These are phyloP conservation scores for Fusarium nodosum DNA, from an alignment of 2,329 filamentous ascomycete genomes.

Conservation along the genomic window DNA sequence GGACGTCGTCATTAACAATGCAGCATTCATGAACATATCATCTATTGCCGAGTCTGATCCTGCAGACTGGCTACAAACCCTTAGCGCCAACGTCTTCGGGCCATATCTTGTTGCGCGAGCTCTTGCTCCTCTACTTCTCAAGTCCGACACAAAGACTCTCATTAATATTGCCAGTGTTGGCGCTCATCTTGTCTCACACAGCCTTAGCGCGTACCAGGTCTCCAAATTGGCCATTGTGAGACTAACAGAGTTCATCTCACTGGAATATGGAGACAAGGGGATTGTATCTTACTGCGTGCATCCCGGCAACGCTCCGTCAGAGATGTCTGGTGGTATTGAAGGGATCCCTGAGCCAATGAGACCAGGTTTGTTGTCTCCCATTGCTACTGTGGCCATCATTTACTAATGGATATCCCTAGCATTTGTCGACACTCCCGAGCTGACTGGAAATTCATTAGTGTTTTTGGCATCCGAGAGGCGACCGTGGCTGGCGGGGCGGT, in stretches of 20 bases:
- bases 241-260: constrained; percentile 31
- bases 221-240: constrained; percentile 36
- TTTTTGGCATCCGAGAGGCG: constrained; percentile 20
- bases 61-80: constrained; percentile 16
- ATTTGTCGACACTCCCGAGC: constrained; percentile 30
- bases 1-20: constrained; percentile 24
- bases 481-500: constrained; percentile 30
- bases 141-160: constrained; percentile 2
- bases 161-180: constrained; percentile 27
- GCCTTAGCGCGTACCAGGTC: constrained; percentile 33
- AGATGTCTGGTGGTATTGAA: constrained; percentile 16
- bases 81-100: constrained; percentile 13
- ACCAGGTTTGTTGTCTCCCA: background rate
- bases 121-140: constrained; percentile 13
- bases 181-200: constrained; percentile 22
- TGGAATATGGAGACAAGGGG: constrained; percentile 15
- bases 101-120: constrained; percentile 17
- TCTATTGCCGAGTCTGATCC: constrained; percentile 19
- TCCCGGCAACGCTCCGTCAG: constrained; percentile 33
- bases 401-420: background rate
- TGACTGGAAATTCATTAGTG: constrained; percentile 33
- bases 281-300: constrained; percentile 24
- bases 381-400: rapidly evolving
- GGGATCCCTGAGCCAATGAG: background rate
- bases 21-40: constrained; percentile 23